Conservation (phyloP, 495 filamentous ascomycete species). For the Trichoderma reesei region DNA sequence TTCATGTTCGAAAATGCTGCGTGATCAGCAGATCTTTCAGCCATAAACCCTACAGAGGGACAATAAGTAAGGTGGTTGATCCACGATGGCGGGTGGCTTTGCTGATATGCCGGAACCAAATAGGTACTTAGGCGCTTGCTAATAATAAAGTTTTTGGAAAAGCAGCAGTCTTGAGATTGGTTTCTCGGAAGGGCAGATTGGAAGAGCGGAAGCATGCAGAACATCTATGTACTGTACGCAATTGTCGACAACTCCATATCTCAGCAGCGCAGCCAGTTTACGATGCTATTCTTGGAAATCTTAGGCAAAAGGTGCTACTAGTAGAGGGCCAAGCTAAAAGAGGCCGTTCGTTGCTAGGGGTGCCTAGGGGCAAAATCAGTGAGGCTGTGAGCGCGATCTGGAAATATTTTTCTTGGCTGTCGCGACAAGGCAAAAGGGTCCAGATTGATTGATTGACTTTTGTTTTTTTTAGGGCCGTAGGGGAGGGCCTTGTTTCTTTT, state of each 20-base stretch:
- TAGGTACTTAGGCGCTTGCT: background rate
- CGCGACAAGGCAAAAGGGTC: background rate
- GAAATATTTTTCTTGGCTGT: background rate
- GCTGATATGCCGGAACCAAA: background rate
- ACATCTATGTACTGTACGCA: background rate
- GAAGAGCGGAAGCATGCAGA: background rate
- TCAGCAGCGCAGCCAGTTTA: background rate
- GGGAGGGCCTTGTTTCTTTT: too few relatives aligned
- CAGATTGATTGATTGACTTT: background rate
- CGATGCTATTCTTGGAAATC: slow-evolving; percentile 8
- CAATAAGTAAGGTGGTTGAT: too few relatives aligned
- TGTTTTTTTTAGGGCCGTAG: too few relatives aligned
- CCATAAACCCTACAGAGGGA: too few relatives aligned
- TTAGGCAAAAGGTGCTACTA: background rate
- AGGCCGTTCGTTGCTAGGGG: background rate
- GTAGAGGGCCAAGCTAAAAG: background rate
- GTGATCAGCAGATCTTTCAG: background rate
- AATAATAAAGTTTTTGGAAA: too few relatives aligned
- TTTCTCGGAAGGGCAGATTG: background rate
- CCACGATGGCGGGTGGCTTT: too few relatives aligned
- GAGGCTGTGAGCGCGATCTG: slow-evolving; percentile 6
- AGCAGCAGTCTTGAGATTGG: too few relatives aligned
- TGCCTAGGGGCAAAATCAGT: background rate
- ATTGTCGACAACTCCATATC: background rate
- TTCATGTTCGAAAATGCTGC: background rate